Percentiles rank a stretch among this genome's conserved stretches.
These are phyloP conservation scores for Monosporozyma unispora DNA, from an alignment of 805 yeast species.

Conservation along the genomic window DNA sequence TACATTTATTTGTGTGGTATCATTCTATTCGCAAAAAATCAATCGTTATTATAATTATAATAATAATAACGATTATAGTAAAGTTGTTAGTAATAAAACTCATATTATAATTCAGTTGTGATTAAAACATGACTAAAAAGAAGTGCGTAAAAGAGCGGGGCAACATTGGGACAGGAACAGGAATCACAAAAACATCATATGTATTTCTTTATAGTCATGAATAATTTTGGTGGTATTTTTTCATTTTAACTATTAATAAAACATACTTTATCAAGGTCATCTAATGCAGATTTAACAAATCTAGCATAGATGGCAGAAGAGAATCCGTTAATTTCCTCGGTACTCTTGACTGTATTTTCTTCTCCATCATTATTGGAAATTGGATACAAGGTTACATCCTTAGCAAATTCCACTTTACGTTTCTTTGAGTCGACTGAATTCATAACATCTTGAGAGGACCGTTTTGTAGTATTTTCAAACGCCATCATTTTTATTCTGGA, in stretches of 20 bases:
- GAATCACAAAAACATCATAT: neutral
- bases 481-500: constrained; percentile 22
- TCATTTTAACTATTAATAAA: constrained; percentile 1
- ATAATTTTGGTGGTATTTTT: neutral
- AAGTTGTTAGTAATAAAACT: constrained; percentile 13
- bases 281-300: constrained; percentile 59
- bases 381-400: constrained; percentile 16
- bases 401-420: constrained; percentile 28
- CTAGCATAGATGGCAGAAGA: constrained; percentile 32
- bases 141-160: constrained; percentile 2
- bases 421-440: constrained; percentile 19
- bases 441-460: constrained; percentile 10
- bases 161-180: neutral
- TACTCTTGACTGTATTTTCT: constrained; percentile 6
- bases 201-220: neutral
- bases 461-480: constrained; percentile 22
- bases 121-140: neutral
- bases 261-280: constrained; percentile 53
- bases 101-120: neutral
- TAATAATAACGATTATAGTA: neutral
- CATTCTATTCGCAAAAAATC: constrained; percentile 29
- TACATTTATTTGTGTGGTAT: constrained; percentile 46
- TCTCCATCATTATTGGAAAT: constrained; percentile 1
- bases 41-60: neutral
- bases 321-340: constrained; percentile 17